phyloP scores from a whole-genome alignment of 306 rosid species.

The Rubus idaeus region DNA sequence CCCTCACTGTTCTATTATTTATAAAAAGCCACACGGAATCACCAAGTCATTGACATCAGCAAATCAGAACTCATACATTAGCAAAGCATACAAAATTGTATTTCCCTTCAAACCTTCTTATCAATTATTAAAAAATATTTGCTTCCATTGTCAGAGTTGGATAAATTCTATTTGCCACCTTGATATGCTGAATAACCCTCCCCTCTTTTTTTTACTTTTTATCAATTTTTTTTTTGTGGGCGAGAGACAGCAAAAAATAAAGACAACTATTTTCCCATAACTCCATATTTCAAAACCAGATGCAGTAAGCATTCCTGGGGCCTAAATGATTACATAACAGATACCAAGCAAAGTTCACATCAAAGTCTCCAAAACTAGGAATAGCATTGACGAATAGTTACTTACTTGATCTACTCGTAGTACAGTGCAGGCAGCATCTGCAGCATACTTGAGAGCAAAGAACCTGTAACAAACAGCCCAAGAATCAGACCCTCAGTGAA shows the following conservation, averaged over 20 bases:
- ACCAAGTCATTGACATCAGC: background rate
- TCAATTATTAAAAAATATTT: background rate
- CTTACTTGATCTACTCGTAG: slow-evolving; percentile 94
- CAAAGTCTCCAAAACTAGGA: background rate
- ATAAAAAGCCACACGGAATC: background rate
- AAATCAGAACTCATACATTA: background rate
- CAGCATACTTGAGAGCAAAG: slow-evolving; percentile 90
- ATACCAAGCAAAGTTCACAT: background rate
- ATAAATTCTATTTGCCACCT: background rate
- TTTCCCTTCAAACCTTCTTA: background rate
- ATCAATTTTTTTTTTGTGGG: no score
- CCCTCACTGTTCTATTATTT: background rate
- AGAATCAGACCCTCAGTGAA: slow-evolving; percentile 13
- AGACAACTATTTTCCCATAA: background rate
- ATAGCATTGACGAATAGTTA: background rate
- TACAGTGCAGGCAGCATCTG: slow-evolving; percentile 97
- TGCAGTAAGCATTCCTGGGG: slow-evolving; percentile 1
- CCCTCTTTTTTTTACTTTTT: no score
- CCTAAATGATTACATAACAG: background rate
- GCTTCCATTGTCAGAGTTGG: background rate
- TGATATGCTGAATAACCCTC: no score
- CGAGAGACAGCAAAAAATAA: background rate
- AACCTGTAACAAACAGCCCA: slow-evolving; percentile 41
- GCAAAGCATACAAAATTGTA: background rate
- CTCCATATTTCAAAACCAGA: background rate